Conservation (phyloP, 768 basidiomycete species). For the Hortiboletus campestris region DNA sequence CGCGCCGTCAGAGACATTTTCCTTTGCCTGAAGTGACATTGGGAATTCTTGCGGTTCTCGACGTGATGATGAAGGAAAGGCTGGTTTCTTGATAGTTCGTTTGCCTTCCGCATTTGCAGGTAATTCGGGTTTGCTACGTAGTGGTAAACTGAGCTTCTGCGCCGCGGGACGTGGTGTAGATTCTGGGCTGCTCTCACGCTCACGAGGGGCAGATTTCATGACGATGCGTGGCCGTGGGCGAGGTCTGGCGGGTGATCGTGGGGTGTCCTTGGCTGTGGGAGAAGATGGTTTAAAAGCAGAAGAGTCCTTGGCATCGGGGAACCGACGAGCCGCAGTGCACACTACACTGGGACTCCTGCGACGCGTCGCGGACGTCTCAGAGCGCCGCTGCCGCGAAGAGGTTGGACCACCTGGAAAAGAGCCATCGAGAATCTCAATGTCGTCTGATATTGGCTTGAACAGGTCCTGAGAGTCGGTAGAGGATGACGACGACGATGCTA, state of each 20-base stretch:
- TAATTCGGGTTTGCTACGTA: constrained; percentile 6
- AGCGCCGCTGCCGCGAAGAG: neutral
- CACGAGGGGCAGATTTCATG: neutral
- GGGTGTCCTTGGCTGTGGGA: neutral
- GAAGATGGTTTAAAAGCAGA: constrained; percentile 3
- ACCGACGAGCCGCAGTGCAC: neutral
- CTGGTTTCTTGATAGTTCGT: constrained; percentile 9
- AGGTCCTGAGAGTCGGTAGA: constrained; percentile 23
- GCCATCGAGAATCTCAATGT: constrained; percentile 3
- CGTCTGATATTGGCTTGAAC: constrained; percentile 20
- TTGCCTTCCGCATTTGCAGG: neutral
- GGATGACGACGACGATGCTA: constrained; percentile 23
- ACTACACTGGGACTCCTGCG: neutral
- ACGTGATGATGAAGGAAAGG: neutral
- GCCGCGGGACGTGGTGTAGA: constrained; percentile 15
- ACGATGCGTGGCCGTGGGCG: constrained; percentile 17
- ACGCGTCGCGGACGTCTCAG: constrained; percentile 2
- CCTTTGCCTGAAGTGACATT: constrained; percentile 23
- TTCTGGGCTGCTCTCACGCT: constrained; percentile 13
- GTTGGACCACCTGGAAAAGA: neutral
- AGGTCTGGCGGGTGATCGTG: neutral
- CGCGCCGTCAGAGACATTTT: constrained; percentile 16
- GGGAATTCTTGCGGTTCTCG: constrained; percentile 25
- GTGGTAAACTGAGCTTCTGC: neutral
- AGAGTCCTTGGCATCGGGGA: neutral